These are phyloP conservation scores for Mycena indigotica DNA, from an alignment of 768 basidiomycete species.

Conservation along the genomic window DNA sequence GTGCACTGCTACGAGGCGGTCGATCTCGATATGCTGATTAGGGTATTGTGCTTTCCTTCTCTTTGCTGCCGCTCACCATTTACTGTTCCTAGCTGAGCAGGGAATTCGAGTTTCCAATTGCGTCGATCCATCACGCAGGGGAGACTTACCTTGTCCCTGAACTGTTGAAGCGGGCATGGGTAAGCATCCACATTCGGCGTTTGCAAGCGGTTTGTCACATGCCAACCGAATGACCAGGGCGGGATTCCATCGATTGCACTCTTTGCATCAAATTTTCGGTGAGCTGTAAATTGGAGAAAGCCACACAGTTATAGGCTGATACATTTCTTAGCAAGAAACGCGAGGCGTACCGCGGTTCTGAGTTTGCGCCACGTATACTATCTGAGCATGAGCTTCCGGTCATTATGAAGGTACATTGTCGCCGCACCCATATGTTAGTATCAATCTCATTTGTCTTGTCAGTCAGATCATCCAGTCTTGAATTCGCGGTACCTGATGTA, in stretches of 20 bases:
- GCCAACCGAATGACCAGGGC: too few species aligned
- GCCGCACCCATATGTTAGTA: neutral
- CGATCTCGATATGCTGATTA: slow-evolving; percentile 67
- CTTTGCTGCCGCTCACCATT: neutral
- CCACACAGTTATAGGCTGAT: too few species aligned
- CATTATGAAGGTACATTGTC: slow-evolving; percentile 62
- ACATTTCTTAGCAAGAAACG: slow-evolving; percentile 40
- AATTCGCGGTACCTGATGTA: slow-evolving; percentile 68
- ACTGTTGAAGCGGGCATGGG: slow-evolving; percentile 71
- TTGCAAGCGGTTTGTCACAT: too few species aligned
- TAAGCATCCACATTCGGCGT: too few species aligned
- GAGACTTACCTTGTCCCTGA: slow-evolving; percentile 83
- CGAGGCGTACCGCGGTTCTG: slow-evolving; percentile 66
- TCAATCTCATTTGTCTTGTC: neutral
- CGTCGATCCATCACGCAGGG: slow-evolving; percentile 78
- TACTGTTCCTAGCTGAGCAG: slow-evolving; percentile 57
- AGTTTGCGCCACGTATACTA: slow-evolving; percentile 73
- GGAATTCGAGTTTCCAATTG: slow-evolving; percentile 77
- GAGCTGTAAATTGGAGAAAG: too few species aligned
- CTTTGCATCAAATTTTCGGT: slow-evolving; percentile 66
- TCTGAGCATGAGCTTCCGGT: slow-evolving; percentile 66
- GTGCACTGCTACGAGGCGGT: slow-evolving; percentile 58
- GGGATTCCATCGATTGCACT: slow-evolving; percentile 69
- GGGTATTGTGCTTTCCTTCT: slow-evolving; percentile 41
- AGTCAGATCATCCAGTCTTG: slow-evolving; percentile 60